Base-by-base conservation (phyloP, 208 protist genomes). In the Blastocrithidia nonstop region DNA sequence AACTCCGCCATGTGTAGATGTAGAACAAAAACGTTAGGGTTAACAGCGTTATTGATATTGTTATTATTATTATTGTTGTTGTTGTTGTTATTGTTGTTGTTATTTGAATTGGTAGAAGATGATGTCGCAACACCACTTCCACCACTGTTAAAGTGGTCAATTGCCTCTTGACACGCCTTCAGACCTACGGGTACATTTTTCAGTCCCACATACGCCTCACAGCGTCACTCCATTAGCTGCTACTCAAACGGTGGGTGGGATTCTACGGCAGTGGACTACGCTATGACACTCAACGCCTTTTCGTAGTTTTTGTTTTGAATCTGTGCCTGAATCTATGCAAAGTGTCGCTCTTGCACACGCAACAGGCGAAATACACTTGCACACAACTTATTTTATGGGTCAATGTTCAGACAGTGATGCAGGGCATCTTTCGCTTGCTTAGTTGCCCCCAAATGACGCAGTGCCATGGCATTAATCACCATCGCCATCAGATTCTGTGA, bases 381-480 rank as follows among this genome's bases (percentile, higher is more conserved):
- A 47, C 87, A 94, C 6, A 59, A 43, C 0, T 50, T 64, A 57
- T 81, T 75, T 66, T 94, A 82, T 7, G 82, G 87, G 54, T 94
- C 83, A 8, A 94, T 50, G 1, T 65, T 53, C 8, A 94, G 69
- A 45, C 87, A 94, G 37, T 69, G 66, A 1, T 64, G 70, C 39
- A 89, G 46, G 53, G 88, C 80, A 2, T 42, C 33, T 16, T 63
- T 57, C 1, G 82, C 73, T 43, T 83, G 66, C 8, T 86, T 81
- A 8, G 83, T 39, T 1, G 82, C 72, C 13, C 82, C 87, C 6
- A 94, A 35, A 3, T 57, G 53, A 2, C 80, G 72, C 43, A 90
- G 58, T 6, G 74, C 74, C 40, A 66, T 56, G 1, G 87, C 87
- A 42, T 70, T 78, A 13, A 92, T 57, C 2, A 62, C 61, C 11